Base-by-base conservation (phyloP, 139 green algal genomes). In the Eudorina sp. region DNA sequence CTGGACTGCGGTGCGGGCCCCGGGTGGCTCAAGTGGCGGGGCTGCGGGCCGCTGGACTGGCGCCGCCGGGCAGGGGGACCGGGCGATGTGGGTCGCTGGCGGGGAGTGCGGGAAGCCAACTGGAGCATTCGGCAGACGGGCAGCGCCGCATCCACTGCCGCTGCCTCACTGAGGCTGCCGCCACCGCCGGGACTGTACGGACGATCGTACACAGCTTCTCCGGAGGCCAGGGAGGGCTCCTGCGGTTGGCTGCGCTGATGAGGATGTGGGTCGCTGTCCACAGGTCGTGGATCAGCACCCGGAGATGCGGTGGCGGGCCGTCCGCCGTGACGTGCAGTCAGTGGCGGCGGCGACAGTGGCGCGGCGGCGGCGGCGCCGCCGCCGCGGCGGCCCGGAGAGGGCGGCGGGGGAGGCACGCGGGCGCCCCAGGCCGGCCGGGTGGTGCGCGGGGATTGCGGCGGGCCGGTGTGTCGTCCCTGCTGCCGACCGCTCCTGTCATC, bases 391-490 rank as follows among this genome's bases (percentile, higher is more conserved):
- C 16, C 14, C 34, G 66, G 38, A 13, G 66, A 43, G n/a, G 66
- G 66, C 38, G 34, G 66, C 66, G 66, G 66, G 34, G 66, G 66
- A 31, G 66, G 66, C 66, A 75, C 66, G 18, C 66, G 66, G 66
- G 23, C 66, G 19, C 66, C 66, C 66, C 66, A 75, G 66, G 31
- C 66, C 11, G 66, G 66, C 23, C 70, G 70, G 40, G 16, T 79
- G 19, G 40, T 40, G 7, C 40, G 6, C n/a, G 70, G 43, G n/a
- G 68, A 46, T 2, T 31, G 68, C 41, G 40, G 40, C 38, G 70
- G 38, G n/a, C 31, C 66, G 36, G 66, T 1, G 16, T 46, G 16
- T 27, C 66, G 14, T 19, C 2, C 14, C 14, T 45, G 34, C 66
- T 46, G 66, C 66, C 38, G 62, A n/a, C n/a, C n/a, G n/a, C n/a